Evolutionary conservation across 257 asterid species (phyloP), one percentile per base, ranked within the genome.

Genomic region (Lycium ferocissimum): DNA sequence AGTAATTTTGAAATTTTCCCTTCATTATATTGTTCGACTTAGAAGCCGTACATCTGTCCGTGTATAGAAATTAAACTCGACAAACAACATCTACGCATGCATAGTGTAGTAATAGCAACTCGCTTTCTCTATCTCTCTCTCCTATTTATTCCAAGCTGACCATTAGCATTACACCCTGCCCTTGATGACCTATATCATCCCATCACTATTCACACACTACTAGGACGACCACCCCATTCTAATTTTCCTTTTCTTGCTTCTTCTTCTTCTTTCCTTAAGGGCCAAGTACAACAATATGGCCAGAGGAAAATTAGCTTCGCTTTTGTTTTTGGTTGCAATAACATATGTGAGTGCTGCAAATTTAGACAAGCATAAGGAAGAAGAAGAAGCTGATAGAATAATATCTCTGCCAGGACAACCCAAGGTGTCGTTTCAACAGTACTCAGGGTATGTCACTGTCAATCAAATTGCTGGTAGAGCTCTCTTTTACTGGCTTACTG

Each of bases 401-500:
- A 62, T 26, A 1, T 84, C 92, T 17, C 94, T 95, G 33, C 99
- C 99, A 12, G 98, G 98, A n/a, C 99, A 95, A 85, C 99, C 99
- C 0, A 78, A 88, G 18, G 98, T 96, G 59, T 79, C 88, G 9
- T 96, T 96, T 67, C 89, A 88, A 43, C 99, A 95, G 85, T 95
- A 90, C 69, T 94, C 99, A 58, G 99, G 99, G 57, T 95, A 95
- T 51, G 97, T 95, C 61, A 92, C 98, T 11, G 99, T 94, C 84
- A 84, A 91, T 37, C 86, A 91, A 82, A 88, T 61, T 58, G 97
- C 97, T 49, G 98, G 96, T 45, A 88, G 99, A 85, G 98, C 98
- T 66, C 95, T 95, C 86, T 95, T 95, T 62, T 95, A 95, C 72
- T 95, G 98, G 98, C 95, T 95, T 0, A 92, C 97, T 1, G 99